Base-by-base conservation (phyloP, 305 asterid genomes). In the Plantago coronopus region DNA sequence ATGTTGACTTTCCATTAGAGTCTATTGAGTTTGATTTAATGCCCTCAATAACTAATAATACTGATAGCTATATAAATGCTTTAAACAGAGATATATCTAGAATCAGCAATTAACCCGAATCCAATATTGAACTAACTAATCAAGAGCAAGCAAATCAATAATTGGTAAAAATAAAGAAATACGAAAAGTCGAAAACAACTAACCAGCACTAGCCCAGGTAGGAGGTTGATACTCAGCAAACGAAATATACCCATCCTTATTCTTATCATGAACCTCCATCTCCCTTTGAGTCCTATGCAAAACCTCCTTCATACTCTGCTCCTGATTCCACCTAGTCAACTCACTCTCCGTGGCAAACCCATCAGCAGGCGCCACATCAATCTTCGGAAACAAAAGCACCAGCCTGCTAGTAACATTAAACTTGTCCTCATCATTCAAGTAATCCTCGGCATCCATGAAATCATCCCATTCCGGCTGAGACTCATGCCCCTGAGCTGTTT, bases 391-490 rank as follows among this genome's bases (percentile, higher is more conserved):
- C 63, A 93, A 60, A 21, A 85, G 27, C 58, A 87, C 68, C 72
- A 93, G 76, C 80, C 99, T 81, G 68, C 79, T 66, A n/a, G 99
- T 93, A 17, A 93, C 87, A 63, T 93, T 93, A 74, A 93, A 93
- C 80, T 76, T 87, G 59, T 87, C 95, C 83, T 89, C 96, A 38
- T 87, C 91, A 66, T 94, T 89, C 71, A 94, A 64, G 66, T 89
- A 94, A 73, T 94, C 99, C 80, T 94, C 97, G 19, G 89, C 97
- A 71, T 85, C 75, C 83, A 79, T 72, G 72, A 87, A 83, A 59
- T 94, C 96, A 77, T 82, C 96, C 99, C 96, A 85, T 77, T 89
- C 99, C 49, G 97, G 96, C 75, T 90, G 87, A 44, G 87, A 68
- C 69, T 85, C 90, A 63, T 61, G 76, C 5, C 74, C 85, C n/a